Percentiles rank a stretch among this genome's conserved stretches.
These are phyloP conservation scores for Papiliotrema flavescens DNA, from an alignment of 1,284 basidiomycete species.

Conservation along the genomic window DNA sequence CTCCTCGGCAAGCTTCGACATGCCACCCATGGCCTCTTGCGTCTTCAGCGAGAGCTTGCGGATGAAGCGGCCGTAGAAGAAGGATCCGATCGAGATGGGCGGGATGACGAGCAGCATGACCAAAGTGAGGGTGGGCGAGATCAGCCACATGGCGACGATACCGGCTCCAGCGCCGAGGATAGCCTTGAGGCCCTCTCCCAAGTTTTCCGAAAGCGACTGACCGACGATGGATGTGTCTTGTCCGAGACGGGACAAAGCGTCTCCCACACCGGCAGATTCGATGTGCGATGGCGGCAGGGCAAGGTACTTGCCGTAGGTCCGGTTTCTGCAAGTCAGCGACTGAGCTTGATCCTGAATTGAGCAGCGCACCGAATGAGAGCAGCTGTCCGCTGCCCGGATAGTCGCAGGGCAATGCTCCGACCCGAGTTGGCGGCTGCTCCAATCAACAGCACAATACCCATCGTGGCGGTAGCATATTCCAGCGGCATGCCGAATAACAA, in stretches of 20 bases:
- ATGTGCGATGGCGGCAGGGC: constrained; percentile 45
- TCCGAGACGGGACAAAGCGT: constrained; percentile 45
- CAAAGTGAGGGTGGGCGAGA: constrained; percentile 42
- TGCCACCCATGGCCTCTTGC: constrained; percentile 46
- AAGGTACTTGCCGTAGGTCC: constrained; percentile 46
- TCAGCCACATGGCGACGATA: constrained; percentile 45
- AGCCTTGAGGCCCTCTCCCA: constrained; percentile 47
- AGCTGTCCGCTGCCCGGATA: constrained; percentile 46
- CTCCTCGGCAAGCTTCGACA: constrained; percentile 46
- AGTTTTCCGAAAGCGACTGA: constrained; percentile 42
- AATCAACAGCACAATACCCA: constrained; percentile 32
- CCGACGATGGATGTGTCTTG: constrained; percentile 47
- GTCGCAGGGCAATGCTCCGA: constrained; percentile 36
- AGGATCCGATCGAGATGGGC: constrained; percentile 46
- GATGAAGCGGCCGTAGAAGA: constrained; percentile 47
- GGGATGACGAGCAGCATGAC: constrained; percentile 46
- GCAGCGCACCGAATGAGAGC: constrained; percentile 36
- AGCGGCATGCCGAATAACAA: constrained; percentile 42
- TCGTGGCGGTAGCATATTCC: constrained; percentile 35
- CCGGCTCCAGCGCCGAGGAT: constrained; percentile 42
- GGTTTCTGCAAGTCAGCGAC: constrained; percentile 21
- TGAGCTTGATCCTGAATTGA: neutral
- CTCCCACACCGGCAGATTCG: constrained; percentile 43
- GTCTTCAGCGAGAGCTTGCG: constrained; percentile 43
- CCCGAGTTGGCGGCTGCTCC: constrained; percentile 44